A percentile compares a stretch with the other conserved stretches of the same genome.
Conservation (phyloP, 2,329 filamentous ascomycete species). For the Reticulascus tulasneorum region DNA sequence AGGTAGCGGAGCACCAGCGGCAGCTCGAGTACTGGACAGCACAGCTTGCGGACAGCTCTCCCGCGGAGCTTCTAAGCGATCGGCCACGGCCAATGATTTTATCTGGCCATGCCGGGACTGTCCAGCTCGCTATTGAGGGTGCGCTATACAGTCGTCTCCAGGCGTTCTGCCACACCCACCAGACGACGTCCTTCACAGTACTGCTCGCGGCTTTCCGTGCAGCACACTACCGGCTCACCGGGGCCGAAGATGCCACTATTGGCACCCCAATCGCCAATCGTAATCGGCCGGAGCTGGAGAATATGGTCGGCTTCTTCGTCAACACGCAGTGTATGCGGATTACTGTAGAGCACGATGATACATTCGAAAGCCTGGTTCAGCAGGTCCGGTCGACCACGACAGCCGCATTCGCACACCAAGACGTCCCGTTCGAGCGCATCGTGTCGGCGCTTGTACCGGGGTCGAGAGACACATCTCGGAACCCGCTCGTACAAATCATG, state of each 20-base stretch:
- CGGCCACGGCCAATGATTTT: too few species aligned
- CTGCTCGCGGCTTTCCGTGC: constrained; percentile 20
- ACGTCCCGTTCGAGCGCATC: constrained; percentile 7
- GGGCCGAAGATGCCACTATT: constrained; percentile 16
- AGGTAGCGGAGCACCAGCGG: constrained; percentile 8
- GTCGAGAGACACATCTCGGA: constrained; percentile 1
- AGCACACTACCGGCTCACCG: constrained; percentile 21
- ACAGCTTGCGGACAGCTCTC: constrained; percentile 11
- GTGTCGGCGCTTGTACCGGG: neutral
- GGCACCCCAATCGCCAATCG: constrained; percentile 9
- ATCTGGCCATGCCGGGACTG: constrained; percentile 7
- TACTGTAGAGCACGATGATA: constrained; percentile 7
- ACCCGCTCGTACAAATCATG: constrained; percentile 1
- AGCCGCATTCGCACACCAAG: constrained; percentile 15
- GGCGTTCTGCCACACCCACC: constrained; percentile 7
- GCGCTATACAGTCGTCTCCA: constrained; percentile 5
- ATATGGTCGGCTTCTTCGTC: constrained; percentile 19
- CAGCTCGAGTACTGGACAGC: constrained; percentile 19
- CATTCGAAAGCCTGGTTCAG: constrained; percentile 12
- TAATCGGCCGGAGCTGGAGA: constrained; percentile 1
- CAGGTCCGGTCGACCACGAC: constrained; percentile 11
- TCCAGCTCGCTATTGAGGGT: constrained; percentile 5
- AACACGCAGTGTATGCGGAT: constrained; percentile 21
- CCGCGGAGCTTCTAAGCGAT: constrained; percentile 1
- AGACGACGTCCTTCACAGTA: constrained; percentile 8